Evolutionary conservation across 495 filamentous ascomycete species (phyloP).

Genomic region (Rostrohypoxylon terebratum): DNA sequence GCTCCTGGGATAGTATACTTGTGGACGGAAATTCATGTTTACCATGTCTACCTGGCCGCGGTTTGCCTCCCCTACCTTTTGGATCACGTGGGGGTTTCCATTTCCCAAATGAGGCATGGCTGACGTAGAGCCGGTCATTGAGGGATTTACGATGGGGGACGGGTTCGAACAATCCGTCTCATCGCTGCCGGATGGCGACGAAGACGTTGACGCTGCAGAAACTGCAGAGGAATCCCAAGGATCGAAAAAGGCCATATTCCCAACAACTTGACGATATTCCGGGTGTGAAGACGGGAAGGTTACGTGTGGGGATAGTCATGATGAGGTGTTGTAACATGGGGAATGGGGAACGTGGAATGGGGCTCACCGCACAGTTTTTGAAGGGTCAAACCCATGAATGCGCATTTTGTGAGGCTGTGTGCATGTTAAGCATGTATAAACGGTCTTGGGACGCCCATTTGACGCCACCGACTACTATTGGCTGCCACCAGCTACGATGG

Average conservation of each 20-base stretch:
- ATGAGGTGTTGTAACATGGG: neutral
- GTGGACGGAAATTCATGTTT: constrained; percentile 1
- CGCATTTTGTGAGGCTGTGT: constrained; percentile 4
- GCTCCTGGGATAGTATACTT: neutral
- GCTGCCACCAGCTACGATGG: neutral
- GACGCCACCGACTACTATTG: neutral
- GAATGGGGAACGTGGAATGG: neutral
- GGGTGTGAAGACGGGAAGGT: neutral
- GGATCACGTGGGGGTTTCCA: constrained; percentile 9
- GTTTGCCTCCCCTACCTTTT: constrained; percentile 8
- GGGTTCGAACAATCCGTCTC: neutral
- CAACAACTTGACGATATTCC: constrained; percentile 9
- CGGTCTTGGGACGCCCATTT: neutral
- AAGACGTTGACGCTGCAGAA: neutral
- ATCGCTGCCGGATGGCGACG: neutral
- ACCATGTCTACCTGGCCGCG: neutral
- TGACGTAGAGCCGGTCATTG: constrained; percentile 13
- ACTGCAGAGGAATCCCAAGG: neutral
- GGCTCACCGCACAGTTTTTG: constrained; percentile 4
- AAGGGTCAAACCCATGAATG: neutral
- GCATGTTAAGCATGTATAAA: neutral
- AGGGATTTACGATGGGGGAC: constrained; percentile 6
- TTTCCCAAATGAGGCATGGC: constrained; percentile 12
- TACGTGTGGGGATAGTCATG: constrained; percentile 4
- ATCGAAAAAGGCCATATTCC: constrained; percentile 8